Evolutionary conservation across 129 eudicot genomes (phyloP), one percentile per base, ranked within the genome.

Genomic region (Smallanthus sonchifolius): DNA sequence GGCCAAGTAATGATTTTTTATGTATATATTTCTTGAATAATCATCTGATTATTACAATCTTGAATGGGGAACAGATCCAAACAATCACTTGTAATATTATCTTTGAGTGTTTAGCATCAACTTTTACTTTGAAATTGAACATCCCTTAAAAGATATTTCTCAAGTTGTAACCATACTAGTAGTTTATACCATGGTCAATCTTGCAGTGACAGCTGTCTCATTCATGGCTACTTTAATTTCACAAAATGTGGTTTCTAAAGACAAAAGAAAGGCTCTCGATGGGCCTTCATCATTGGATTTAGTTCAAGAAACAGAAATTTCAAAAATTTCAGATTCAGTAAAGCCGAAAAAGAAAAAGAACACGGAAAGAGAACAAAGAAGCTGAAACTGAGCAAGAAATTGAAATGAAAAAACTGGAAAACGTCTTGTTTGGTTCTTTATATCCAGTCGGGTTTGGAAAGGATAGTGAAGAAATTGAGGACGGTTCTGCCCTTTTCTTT

Each of bases 391-490:
- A 87, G 75, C 90, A 87, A 81, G 89, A 83, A 75, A 57, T 70
- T 75, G 93, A 91, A 70, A 91, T 87, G 94, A 85, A 86, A 69
- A 82, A 77, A 72, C 83, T 94, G 4, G 96, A 89, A 83, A 86
- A 74, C 76, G 62, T 71, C 67, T 77, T 91, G 74, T 94, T 94
- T 75, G 96, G 93, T 39, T 83, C 93, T 36, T 75, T 94, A 65
- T 72, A 91, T 75, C 97, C 96, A 2, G 86, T 94, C 43, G 86
- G 78, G 75, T 94, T 88, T 43, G 94, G 93, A 14, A 86, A 88
- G 69, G 87, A 81, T n/a, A 74, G 28, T 3, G 88, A 75, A 48
- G 85, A 69, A 80, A 49, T 42, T 32, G 24, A 54, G 44, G 88
- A 83, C 16, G 70, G 82, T 75, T 78, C 93, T 60, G 86, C 88